Evolutionary conservation across 2,329 filamentous ascomycete species (phyloP), one percentile per base, ranked within the genome.

Genomic region (Alternaria burnsii): DNA sequence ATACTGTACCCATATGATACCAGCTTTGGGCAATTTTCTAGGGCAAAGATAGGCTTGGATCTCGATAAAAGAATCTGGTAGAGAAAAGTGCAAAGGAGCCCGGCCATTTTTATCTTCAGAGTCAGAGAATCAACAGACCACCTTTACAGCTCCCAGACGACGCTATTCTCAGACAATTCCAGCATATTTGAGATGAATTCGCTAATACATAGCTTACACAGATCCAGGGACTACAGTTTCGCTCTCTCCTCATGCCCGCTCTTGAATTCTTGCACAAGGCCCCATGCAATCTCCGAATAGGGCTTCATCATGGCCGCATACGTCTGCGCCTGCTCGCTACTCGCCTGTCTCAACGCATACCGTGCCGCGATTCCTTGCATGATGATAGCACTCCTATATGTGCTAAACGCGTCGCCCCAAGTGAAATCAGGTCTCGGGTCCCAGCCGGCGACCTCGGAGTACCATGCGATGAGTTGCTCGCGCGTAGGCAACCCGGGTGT

Each of bases 351-450:
- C 48, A 86, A 82, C 26, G 95, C 95, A 77, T 91, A 91, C 65
- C 95, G 83, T 51, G 95, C 95, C 50, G 94, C 94, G 76, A 99
- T 98, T 3, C 95, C 95, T 82, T 99, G 95, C 89, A 83, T 87
- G 74, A 89, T 89, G 41, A 89, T 82, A 24, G 84, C 82, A 34
- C 82, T 83, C 50, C 88, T 81, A 72, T 88, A 88, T 24, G 85
- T 81, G 52, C 84, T 84, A 76, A 90, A 90, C 1, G 87, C 86
- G 71, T 88, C 85, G 4, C 87, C 87, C 88, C 88, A 91, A 7
- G 82, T 83, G 55, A 89, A 80, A 51, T 86, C 87, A 20, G 83
- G 78, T 1, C 79, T 81, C 0, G 90, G 88, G 77, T 93, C 86
- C 86, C 91, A 96, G 16, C 90, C 91, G 2, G 89, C 87, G 4